Evolutionary conservation across 768 basidiomycete species (phyloP).

Genomic region (Pholiota molesta): DNA sequence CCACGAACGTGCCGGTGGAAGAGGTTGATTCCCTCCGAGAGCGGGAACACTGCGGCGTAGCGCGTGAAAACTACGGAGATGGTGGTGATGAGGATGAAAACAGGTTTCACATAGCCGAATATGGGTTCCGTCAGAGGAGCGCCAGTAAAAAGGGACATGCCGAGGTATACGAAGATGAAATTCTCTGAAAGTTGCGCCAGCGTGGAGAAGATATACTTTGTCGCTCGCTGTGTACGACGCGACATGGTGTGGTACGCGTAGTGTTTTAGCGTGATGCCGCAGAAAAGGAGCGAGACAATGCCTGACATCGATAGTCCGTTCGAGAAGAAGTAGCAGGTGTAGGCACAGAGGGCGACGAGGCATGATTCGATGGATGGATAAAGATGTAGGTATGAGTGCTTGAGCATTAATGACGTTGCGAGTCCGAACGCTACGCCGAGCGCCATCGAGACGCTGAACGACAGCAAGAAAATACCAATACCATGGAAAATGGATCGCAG

Average conservation of each 20-base stretch:
- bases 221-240: conserved; percentile 87
- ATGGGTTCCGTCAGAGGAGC: conserved; percentile 78
- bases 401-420: conserved; percentile 87
- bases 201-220: conserved; percentile 93
- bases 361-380: conserved; percentile 98
- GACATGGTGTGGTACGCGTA: conserved; percentile 99
- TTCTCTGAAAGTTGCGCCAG: conserved; percentile 96
- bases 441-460: conserved; percentile 93
- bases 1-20: conserved; percentile 84
- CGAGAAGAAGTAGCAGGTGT: conserved; percentile 99
- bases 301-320: conserved; percentile 94
- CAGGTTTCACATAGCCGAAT: conserved; percentile 87
- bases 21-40: conserved; percentile 94
- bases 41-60: conserved; percentile 93
- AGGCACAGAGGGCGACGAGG: conserved; percentile 91
- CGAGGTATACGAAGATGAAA: conserved; percentile 99
- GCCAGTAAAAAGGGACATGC: conserved; percentile 93
- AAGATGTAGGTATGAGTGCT: conserved; percentile 85
- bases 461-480: conserved; percentile 95
- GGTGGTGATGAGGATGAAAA: conserved; percentile 92
- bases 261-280: conserved; percentile 98
- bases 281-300: conserved; percentile 97
- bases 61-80: conserved; percentile 94
- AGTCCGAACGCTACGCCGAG: conserved; percentile 93
- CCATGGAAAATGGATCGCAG: conserved; percentile 91